These are phyloP conservation scores for Tricholoma terreum DNA, from an alignment of 768 basidiomycete genomes.

Conservation along the genomic window DNA sequence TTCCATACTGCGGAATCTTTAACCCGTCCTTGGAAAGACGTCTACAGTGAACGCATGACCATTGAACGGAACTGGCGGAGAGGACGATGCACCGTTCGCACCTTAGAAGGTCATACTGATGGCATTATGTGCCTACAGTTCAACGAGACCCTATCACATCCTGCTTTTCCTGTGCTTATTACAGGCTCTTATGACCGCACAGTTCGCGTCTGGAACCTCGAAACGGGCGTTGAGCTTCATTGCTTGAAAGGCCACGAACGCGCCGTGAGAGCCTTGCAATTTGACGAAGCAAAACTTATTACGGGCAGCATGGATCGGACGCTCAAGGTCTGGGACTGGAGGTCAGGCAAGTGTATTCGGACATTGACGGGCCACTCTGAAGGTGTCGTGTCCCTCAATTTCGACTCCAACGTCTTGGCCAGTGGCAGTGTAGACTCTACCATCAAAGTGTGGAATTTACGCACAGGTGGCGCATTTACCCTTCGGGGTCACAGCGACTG, in stretches of 20 bases:
- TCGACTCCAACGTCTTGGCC: conserved; percentile 87
- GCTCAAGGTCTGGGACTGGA: conserved; percentile 95
- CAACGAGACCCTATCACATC: conserved; percentile 77
- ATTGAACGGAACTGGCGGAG: conserved; percentile 98
- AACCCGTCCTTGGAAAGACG: conserved; percentile 96
- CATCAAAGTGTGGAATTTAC: conserved; percentile 92
- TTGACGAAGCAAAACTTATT: conserved; percentile 92
- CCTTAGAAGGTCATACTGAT: conserved; percentile 89
- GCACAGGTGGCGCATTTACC: conserved; percentile 88
- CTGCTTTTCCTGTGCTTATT: conserved; percentile 90
- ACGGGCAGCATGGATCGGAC: conserved; percentile 97
- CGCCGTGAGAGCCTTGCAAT: conserved; percentile 90
- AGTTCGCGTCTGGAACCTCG: conserved; percentile 93
- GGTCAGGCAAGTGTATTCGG: conserved; percentile 81
- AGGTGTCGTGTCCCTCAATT: conserved; percentile 88
- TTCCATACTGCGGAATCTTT: conserved; percentile 31
- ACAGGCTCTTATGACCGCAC: conserved; percentile 98
- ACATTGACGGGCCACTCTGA: conserved; percentile 89
- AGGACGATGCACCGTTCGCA: conserved; percentile 82
- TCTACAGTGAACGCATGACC: conserved; percentile 95
- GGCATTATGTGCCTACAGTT: conserved; percentile 98
- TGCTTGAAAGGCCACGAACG: conserved; percentile 88
- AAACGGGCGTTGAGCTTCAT: conserved; percentile 80
- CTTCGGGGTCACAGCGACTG: conserved; percentile 92
- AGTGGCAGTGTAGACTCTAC: conserved; percentile 94